Evolutionary conservation across 2,329 filamentous ascomycete species (phyloP), one percentile per base, ranked within the genome.

Genomic region (Cercospora berteroae): DNA sequence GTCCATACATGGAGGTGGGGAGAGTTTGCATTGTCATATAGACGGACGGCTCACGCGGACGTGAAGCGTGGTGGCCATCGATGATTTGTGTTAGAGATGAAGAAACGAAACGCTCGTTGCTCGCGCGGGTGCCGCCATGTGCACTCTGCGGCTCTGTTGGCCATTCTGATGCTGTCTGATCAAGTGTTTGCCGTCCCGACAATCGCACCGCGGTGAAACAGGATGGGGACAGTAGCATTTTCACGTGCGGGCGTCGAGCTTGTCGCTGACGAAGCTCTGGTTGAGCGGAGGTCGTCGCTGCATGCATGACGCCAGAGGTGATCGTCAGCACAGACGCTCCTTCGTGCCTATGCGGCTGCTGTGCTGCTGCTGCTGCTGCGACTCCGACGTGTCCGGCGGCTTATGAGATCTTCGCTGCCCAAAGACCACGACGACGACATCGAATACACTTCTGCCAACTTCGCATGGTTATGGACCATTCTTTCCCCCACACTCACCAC

Each of bases 261-360:
- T 36, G 44, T 63, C 60, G 36, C 27, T 13, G 31, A 36, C 27
- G 57, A 59, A 59, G 57, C 57, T 59, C 57, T 20, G 20, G 18
- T 42, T 31, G 33, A 18, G 10, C 33, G 29, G 29, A 33, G n/a
- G 56, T 33, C 16, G 55, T 33, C 55, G 55, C 55, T 31, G 55
- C 57, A 42, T 60, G 57, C 57, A 42, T 60, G 57, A 60, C 57
- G 31, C 36, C 29, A 60, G 29, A 60, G 31, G 48, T 55, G 48
- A 55, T 52, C 48, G 48, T 50, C 48, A 50, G 48, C 48, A 48
- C 42, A 48, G 25, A 33, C 12, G 56, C 13, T 16, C 56, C 33
- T 59, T 31, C 57, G 27, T 58, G 56, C 56, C 29, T 36, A 36
- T 59, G 33, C 56, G 56, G 56, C 56, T 29, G 23, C 52, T 57